Percentiles rank a stretch among this genome's conserved stretches.
Conservation (phyloP, 306 rosid genomes). For the Casuarina glauca region DNA sequence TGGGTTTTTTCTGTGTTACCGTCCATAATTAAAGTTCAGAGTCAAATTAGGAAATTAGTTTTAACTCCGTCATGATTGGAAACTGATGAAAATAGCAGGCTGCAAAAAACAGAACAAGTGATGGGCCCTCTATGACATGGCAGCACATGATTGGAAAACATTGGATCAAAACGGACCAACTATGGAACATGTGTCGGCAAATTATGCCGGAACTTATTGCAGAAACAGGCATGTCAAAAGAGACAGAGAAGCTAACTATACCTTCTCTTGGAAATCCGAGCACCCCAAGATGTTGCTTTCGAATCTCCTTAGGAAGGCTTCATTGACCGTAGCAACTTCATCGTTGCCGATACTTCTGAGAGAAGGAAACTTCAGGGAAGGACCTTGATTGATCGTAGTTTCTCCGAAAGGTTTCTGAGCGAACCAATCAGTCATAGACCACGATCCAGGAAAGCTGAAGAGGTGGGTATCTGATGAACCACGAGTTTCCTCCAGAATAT, state of each 20-base stretch:
- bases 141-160: background rate
- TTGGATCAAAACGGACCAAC: background rate
- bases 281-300: background rate
- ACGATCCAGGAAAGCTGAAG: slow-evolving; percentile 53
- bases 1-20: too few relatives aligned
- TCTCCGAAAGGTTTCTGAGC: slow-evolving; percentile 43
- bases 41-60: background rate
- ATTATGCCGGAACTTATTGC: background rate
- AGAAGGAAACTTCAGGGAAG: slow-evolving; percentile 37
- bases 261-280: background rate
- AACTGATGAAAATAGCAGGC: background rate
- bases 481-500: slow-evolving; percentile 7
- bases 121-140: too few relatives aligned
- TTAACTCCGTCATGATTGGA: background rate
- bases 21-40: background rate
- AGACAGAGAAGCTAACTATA: background rate
- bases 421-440: slow-evolving; percentile 46
- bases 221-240: background rate
- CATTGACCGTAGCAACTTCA: slow-evolving; percentile 50
- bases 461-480: slow-evolving; percentile 33
- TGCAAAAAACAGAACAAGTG: too few relatives aligned
- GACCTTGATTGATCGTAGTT: slow-evolving; percentile 28
- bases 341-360: slow-evolving; percentile 63
- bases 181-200: background rate
- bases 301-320: slow-evolving; percentile 50